These are phyloP conservation scores for Hyaloscypha variabilis DNA, from an alignment of 495 filamentous ascomycete species.

Conservation along the genomic window DNA sequence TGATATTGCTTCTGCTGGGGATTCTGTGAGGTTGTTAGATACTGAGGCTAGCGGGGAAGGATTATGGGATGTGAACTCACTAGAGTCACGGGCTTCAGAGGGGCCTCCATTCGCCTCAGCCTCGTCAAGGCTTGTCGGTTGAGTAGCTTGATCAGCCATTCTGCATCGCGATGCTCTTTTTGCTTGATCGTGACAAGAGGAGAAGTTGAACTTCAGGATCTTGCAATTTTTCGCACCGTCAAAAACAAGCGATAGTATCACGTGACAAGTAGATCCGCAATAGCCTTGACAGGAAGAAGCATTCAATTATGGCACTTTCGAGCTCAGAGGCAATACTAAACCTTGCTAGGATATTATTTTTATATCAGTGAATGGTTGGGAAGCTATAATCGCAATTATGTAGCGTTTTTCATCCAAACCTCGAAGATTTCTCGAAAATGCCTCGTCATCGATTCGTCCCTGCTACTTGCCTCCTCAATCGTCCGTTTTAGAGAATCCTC, in stretches of 20 bases:
- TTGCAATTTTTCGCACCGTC: not conserved
- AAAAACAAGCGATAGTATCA: not conserved
- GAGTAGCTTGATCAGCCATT: not conserved
- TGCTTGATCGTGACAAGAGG: not conserved
- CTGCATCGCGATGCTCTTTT: not conserved
- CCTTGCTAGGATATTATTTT: no score
- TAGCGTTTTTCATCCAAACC: no score
- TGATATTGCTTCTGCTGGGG: not conserved
- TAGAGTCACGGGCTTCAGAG: not conserved
- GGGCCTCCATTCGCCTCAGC: not conserved
- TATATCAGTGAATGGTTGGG: no score
- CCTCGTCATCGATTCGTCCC: no score
- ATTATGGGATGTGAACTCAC: not conserved
- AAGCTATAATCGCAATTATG: no score
- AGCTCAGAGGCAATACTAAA: no score
- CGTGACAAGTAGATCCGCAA: not conserved
- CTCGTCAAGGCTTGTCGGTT: not conserved
- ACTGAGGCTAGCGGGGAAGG: not conserved
- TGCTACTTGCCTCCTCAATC: no score
- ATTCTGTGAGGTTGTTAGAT: not conserved
- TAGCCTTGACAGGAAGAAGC: no score
- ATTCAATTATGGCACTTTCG: no score
- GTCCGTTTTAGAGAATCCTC: no score
- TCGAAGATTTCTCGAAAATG: no score
- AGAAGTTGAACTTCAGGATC: not conserved